Percentiles rank a stretch among this genome's conserved stretches.
These are phyloP conservation scores for Pseudogymnoascus sp. DNA, from an alignment of 2,329 filamentous ascomycete species.

Conservation along the genomic window DNA sequence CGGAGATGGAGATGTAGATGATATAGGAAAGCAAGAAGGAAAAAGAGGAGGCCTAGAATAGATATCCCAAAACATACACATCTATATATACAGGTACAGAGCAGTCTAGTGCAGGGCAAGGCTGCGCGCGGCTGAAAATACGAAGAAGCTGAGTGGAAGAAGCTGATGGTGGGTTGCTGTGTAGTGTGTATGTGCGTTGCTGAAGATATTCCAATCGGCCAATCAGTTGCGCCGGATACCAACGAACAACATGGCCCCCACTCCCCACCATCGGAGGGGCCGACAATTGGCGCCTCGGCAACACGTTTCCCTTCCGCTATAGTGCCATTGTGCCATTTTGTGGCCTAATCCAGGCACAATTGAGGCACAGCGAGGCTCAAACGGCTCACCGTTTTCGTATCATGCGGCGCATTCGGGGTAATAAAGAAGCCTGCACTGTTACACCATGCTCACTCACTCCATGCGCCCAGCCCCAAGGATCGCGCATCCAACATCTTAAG, in stretches of 20 bases:
- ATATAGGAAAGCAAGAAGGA: neutral
- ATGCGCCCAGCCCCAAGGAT: neutral
- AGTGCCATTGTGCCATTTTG: neutral
- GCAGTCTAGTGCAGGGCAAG: neutral
- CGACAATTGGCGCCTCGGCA: constrained; percentile 6
- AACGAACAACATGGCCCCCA: neutral
- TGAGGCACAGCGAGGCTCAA: neutral
- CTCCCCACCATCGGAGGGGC: neutral
- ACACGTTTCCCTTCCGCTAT: neutral
- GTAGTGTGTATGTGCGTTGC: neutral
- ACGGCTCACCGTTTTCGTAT: neutral
- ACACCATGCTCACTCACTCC: neutral
- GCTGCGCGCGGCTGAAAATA: constrained; percentile 6
- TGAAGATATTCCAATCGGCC: neutral
- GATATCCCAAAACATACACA: neutral
- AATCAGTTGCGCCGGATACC: neutral
- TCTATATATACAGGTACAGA: neutral
- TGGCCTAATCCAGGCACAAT: neutral
- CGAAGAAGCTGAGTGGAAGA: neutral
- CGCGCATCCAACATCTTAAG: neutral
- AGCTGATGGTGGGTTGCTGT: neutral
- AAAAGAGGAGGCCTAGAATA: neutral
- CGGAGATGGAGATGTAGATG: neutral
- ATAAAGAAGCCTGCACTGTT: neutral
- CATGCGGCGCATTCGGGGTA: neutral